Base-by-base conservation (phyloP, 352 stramenopile genomes). In the Pythium biforme region DNA sequence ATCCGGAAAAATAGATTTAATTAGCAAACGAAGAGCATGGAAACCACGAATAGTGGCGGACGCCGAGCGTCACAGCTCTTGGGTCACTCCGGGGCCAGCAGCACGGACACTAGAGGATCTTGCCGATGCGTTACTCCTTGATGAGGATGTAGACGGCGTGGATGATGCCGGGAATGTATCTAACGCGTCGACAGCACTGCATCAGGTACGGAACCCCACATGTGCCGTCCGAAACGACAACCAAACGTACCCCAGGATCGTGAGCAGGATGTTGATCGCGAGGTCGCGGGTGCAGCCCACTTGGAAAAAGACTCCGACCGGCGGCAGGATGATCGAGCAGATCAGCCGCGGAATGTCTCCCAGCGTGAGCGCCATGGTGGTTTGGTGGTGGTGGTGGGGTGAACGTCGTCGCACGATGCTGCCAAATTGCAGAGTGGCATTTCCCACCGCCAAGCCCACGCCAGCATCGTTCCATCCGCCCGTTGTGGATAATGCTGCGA, bases 91-190 rank as follows among this genome's bases (percentile, higher is more conserved):
- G n/a, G n/a, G n/a, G n/a, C n/a, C n/a, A n/a, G n/a, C n/a, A n/a
- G n/a, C n/a, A n/a, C n/a, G n/a, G n/a, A n/a, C n/a, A n/a, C n/a
- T n/a, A n/a, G n/a, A n/a, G n/a, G n/a, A n/a, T n/a, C n/a, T n/a
- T n/a, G n/a, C n/a, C n/a, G n/a, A n/a, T n/a, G n/a, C 34, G 34
- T 63, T 76, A 90, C 68, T 89, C 70, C 65, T 79, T 84, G 51
- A 88, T 74, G 27, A 90, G 70, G 53, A 90, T 90, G 62, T 86
- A 90, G 45, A 90, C 77, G 22, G 81, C 81, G 59, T 90, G 81
- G 59, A 90, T 83, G 56, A 90, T 65, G n/a, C 81, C 81, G n/a
- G 77, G 79, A n/a, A 89, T 63, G 70, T 86, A 89, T 10, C 79
- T 88, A 37, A 4, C 4, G 29, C 29, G 29, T 33, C 4, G 9